Base-by-base conservation (phyloP, 1,139 yeast genomes). In the Hemisphaericaspora lyxosophila region DNA sequence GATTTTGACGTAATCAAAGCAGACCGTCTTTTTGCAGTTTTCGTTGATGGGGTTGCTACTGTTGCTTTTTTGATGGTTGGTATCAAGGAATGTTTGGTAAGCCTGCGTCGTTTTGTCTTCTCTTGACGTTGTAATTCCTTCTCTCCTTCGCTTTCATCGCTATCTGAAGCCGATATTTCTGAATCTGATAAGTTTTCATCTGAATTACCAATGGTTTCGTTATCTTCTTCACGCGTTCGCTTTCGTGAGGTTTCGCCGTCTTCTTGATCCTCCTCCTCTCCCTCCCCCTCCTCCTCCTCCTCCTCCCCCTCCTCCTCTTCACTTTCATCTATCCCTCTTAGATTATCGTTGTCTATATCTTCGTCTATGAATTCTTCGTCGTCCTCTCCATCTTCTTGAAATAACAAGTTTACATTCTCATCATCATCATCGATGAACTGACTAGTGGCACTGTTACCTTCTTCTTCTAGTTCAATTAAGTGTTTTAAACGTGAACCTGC, bases 401-500 rank as follows among this genome's bases (percentile, higher is more conserved):
- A 89, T 45, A 90, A 69, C 41, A 85, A 70, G 46, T 83, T 79
- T 25, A 84, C 81, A 40, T 82, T 84, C 45, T 85, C 92, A 45
- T 82, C 88, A 35, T 85, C 89, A 33, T 79, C 84, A 5, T 71
- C 66, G 23, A 60, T 50, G 24, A 66, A 59, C 42, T 64, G 67
- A 26, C 56, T 44, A 43, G 55, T 49, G 29, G 75, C 67, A 43
- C 58, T 67, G 13, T 60, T 55, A 5, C 65, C 58, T 41, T 60
- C 68, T 45, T 71, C 79, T 53, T 89, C 96, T 29, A 85, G 74
- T 44, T 81, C 84, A 17, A 92, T 67, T 49, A 92, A 71, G 44
- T 82, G 82, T 54, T 80, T 78, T 54, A 92, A 68, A 41, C 94
- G 71, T 37, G 88, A 84, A 8, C 99, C 99, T 1, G 98, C 98